A percentile compares a stretch with the other conserved stretches of the same genome.
phyloP scores from a whole-genome alignment of 1,139 yeast genomes.

The Yamadazyma spencermartinsiae region DNA sequence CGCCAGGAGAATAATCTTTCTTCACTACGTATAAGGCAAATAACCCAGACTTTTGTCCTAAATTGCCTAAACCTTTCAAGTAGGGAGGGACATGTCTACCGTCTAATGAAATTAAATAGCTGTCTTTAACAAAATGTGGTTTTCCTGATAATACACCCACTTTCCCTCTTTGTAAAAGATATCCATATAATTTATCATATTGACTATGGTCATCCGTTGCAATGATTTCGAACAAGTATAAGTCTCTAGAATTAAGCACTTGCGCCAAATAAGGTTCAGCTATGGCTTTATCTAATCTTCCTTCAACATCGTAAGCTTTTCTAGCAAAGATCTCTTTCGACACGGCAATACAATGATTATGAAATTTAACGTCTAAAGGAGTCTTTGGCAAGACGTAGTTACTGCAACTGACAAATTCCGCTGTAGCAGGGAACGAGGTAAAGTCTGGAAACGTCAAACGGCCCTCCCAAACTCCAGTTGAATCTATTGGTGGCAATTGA shows the following conservation, averaged over 20 bases:
- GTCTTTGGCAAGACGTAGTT: constrained; percentile 29
- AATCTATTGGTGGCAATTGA: constrained; percentile 17
- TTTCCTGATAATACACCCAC: constrained; percentile 62
- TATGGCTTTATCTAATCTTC: constrained; percentile 53
- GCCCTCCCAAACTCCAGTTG: constrained; percentile 53
- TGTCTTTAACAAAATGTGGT: constrained; percentile 59
- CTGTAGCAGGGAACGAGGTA: constrained; percentile 47
- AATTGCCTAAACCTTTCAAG: constrained; percentile 19
- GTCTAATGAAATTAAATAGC: constrained; percentile 56
- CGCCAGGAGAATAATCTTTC: constrained; percentile 36
- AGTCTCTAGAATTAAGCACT: constrained; percentile 48
- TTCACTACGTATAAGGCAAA: constrained; percentile 50
- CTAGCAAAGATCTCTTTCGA: constrained; percentile 31
- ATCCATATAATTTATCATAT: constrained; percentile 52
- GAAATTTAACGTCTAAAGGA: constrained; percentile 20
- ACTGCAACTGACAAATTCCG: constrained; percentile 43
- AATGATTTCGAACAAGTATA: constrained; percentile 49
- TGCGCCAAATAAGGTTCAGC: constrained; percentile 61
- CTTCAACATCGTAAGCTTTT: constrained; percentile 53
- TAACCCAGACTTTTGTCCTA: constrained; percentile 26
- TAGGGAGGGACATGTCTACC: constrained; percentile 25
- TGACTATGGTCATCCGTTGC: constrained; percentile 25
- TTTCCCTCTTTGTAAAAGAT: constrained; percentile 49
- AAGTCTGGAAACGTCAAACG: constrained; percentile 55
- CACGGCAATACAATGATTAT: constrained; percentile 28